Base-by-base conservation (phyloP, 371 early-diverging fungal genomes). In the Syncephalastrum sp. region DNA sequence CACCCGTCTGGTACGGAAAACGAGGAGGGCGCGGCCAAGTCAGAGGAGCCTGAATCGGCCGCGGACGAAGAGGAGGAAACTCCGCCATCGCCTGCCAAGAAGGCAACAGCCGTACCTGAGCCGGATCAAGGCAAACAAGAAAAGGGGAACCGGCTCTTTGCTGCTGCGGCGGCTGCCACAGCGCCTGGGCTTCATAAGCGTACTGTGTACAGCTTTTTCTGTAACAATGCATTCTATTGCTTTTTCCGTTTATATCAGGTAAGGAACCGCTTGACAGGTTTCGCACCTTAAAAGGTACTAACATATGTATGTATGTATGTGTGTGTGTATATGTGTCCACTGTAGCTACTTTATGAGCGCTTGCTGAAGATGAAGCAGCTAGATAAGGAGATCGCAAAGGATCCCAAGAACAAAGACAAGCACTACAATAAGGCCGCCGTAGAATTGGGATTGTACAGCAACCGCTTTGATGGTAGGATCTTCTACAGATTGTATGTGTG, bases 171-270 rank as follows among this genome's bases (percentile, higher is more conserved):
- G 0, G 74, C 72, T 45, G 79, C 79, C 52, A 74, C 82, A 46
- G 78, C 75, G 7, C 68, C 63, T 12, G 54, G 49, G 3, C 46
- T 68, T 3, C 66, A 65, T 21, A 69, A 79, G 59, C 69, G 83
- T 48, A 64, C 68, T 1, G 45, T 73, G 3, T 79, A 77, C 57
- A 83, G 77, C 55, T 81, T 90, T 58, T 87, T 88, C 69, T 86
- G 84, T 19, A 94, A 96, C 64, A 88, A 80, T 29, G 71, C 69
- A 23, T 90, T 90, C 56, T 98, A 92, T 67, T 88, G 86, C 47
- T 93, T 98, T 63, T 87, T 97, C 74, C 74, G 97, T 47, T 85
- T 92, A 47, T 91, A 90, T 60, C 87, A 93, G 80, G 90, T 90
- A 70, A 55, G 16, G 10, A 4, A 7, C 21, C 21, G 13, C 41